These are phyloP conservation scores for Acidomyces sp. DNA, from an alignment of 495 filamentous ascomycete species.

Conservation along the genomic window DNA sequence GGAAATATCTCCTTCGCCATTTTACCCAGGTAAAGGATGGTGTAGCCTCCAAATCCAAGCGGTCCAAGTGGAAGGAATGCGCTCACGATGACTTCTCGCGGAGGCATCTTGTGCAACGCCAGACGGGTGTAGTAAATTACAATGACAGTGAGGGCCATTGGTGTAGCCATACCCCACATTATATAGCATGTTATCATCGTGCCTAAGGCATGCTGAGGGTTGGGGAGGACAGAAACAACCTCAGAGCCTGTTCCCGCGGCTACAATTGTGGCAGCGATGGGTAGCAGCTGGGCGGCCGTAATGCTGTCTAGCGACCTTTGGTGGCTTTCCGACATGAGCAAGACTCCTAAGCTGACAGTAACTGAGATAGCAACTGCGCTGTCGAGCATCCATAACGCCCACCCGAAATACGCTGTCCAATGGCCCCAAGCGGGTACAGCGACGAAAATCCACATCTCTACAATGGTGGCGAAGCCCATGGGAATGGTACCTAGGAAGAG, in stretches of 20 bases:
- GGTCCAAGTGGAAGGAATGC: constrained; percentile 52
- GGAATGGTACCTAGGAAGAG: constrained; percentile 52
- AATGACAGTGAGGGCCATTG: constrained; percentile 43
- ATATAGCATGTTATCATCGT: constrained; percentile 45
- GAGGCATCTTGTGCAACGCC: constrained; percentile 45
- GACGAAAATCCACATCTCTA: constrained; percentile 43
- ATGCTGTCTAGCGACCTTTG: constrained; percentile 37
- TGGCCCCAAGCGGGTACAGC: constrained; percentile 45
- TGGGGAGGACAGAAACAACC: constrained; percentile 41
- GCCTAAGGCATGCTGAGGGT: constrained; percentile 42
- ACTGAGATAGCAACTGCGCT: constrained; percentile 38
- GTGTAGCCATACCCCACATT: constrained; percentile 47
- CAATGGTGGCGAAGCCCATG: constrained; percentile 50
- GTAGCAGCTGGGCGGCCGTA: constrained; percentile 49
- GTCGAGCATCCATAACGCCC: constrained; percentile 48
- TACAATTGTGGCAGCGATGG: constrained; percentile 49
- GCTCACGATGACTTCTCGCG: constrained; percentile 47
- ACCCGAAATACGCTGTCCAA: constrained; percentile 33
- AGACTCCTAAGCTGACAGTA: constrained; percentile 41
- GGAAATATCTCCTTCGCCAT: constrained; percentile 40
- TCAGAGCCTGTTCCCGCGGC: constrained; percentile 43
- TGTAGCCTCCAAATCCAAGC: constrained; percentile 47
- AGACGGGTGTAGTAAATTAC: constrained; percentile 52
- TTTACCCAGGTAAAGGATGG: constrained; percentile 44
- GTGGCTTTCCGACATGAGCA: constrained; percentile 33